Percentiles rank a stretch among this genome's conserved stretches.
phyloP scores from a whole-genome alignment of 2,329 filamentous ascomycete genomes.

The Aspergillus sp. region DNA sequence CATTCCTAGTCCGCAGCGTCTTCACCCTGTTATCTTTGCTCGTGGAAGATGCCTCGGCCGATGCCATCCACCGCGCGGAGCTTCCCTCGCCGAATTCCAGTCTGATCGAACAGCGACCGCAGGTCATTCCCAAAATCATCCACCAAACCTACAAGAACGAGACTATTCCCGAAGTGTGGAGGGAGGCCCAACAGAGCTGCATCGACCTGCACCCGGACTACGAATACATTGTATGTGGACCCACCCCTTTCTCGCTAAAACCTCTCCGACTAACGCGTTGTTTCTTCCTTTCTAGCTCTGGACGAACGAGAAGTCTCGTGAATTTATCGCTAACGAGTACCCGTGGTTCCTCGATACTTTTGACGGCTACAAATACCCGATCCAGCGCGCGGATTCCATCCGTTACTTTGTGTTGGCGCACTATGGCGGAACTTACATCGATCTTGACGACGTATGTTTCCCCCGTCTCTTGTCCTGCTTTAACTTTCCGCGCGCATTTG shows the following conservation, averaged over 20 bases:
- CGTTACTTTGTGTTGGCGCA: constrained; percentile 76
- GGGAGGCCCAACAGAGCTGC: constrained; percentile 64
- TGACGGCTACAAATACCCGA: constrained; percentile 70
- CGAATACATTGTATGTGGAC: constrained; percentile 65
- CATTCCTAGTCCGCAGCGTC: constrained; percentile 64
- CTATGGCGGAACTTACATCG: constrained; percentile 78
- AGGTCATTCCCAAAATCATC: constrained; percentile 73
- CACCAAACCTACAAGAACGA: constrained; percentile 75
- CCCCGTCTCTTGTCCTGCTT: not conserved
- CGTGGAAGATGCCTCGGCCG: constrained; percentile 64
- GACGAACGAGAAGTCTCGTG: constrained; percentile 68
- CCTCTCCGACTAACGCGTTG: constrained; percentile 18
- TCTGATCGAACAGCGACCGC: constrained; percentile 55
- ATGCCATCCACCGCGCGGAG: constrained; percentile 66
- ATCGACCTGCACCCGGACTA: constrained; percentile 67
- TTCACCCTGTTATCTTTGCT: constrained; percentile 71
- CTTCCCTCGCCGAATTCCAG: constrained; percentile 65
- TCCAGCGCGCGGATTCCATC: constrained; percentile 75
- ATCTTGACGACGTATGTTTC: constrained; percentile 65
- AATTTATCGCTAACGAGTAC: constrained; percentile 72
- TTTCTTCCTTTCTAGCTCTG: constrained; percentile 57
- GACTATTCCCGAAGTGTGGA: constrained; percentile 66
- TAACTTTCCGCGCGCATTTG: not conserved
- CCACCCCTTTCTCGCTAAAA: not conserved
- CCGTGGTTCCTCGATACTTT: constrained; percentile 76